Percentiles rank a stretch among this genome's conserved stretches.
Conservation (phyloP, 2,329 filamentous ascomycete genomes). For the Lachnum nothofagi region DNA sequence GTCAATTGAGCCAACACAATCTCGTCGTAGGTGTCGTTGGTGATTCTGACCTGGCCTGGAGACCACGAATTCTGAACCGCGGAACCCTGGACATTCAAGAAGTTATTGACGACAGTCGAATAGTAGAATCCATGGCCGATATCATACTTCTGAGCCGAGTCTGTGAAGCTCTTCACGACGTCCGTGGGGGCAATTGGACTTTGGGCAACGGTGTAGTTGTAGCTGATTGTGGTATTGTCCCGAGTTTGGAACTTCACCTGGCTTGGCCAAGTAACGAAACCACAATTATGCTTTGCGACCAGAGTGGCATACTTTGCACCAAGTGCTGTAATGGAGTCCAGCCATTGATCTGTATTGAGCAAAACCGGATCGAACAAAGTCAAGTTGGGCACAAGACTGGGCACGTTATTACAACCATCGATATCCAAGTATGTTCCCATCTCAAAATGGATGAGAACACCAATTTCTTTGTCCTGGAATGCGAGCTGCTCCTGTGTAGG, state of each 20-base stretch:
- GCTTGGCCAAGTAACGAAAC: constrained; percentile 31
- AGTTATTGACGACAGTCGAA: constrained; percentile 32
- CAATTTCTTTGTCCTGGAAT: constrained; percentile 28
- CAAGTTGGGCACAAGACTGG: constrained; percentile 23
- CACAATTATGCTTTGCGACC: constrained; percentile 33
- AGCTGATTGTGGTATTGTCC: constrained; percentile 24
- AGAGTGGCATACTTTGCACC: constrained; percentile 31
- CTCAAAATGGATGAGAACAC: constrained; percentile 28
- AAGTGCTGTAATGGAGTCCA: constrained; percentile 25
- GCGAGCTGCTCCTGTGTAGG: constrained; percentile 25
- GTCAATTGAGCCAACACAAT: constrained; percentile 26
- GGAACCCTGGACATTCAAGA: constrained; percentile 27
- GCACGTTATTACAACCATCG: constrained; percentile 29
- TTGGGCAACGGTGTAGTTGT: constrained; percentile 30
- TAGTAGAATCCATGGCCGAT: constrained; percentile 32
- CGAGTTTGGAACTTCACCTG: constrained; percentile 24
- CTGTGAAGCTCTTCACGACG: constrained; percentile 25
- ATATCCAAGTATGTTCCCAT: constrained; percentile 26
- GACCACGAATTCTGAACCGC: constrained; percentile 18
- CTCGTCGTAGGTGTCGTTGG: constrained; percentile 24
- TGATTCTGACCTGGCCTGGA: constrained; percentile 22
- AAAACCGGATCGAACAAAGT: constrained; percentile 21
- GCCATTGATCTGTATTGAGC: constrained; percentile 30
- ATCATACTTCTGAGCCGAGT: constrained; percentile 25
- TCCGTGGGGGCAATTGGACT: constrained; percentile 15